Conservation (phyloP, 2,329 filamentous ascomycete species). For the Sordariomycetes sp. region DNA sequence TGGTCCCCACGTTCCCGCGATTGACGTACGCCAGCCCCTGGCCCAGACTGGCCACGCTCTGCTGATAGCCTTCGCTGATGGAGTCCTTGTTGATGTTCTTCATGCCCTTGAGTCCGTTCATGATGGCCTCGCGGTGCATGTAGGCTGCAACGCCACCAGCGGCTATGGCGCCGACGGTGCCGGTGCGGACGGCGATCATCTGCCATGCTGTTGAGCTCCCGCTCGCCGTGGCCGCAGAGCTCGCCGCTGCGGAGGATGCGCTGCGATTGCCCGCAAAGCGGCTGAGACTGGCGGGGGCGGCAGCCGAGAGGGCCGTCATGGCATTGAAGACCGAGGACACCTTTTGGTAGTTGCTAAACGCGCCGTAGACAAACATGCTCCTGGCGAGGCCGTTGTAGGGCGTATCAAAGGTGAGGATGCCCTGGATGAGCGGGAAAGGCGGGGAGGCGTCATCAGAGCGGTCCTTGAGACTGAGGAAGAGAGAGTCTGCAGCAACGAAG, state of each 20-base stretch:
- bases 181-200: constrained; percentile 67
- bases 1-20: constrained; percentile 51
- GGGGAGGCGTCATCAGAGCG: constrained; percentile 34
- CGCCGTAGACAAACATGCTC: constrained; percentile 52
- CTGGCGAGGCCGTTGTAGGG: constrained; percentile 63
- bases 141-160: constrained; percentile 78
- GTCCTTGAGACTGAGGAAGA: constrained; percentile 65
- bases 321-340: constrained; percentile 47
- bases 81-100: constrained; percentile 37
- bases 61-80: constrained; percentile 37
- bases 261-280: constrained; percentile 25
- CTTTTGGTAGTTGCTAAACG: constrained; percentile 50
- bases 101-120: constrained; percentile 34
- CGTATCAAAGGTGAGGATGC: constrained; percentile 75
- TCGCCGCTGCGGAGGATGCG: constrained; percentile 12
- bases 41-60: constrained; percentile 37
- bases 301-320: constrained; percentile 42
- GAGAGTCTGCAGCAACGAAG: constrained; percentile 73
- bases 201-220: constrained; percentile 34
- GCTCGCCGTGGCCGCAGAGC: constrained; percentile 7
- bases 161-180: constrained; percentile 71
- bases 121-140: constrained; percentile 63
- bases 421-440: constrained; percentile 75
- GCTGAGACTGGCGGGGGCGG: constrained; percentile 33
- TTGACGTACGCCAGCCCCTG: constrained; percentile 49